phyloP scores from a whole-genome alignment of 2,329 filamentous ascomycete species.

The Aphanoascus verrucosus region DNA sequence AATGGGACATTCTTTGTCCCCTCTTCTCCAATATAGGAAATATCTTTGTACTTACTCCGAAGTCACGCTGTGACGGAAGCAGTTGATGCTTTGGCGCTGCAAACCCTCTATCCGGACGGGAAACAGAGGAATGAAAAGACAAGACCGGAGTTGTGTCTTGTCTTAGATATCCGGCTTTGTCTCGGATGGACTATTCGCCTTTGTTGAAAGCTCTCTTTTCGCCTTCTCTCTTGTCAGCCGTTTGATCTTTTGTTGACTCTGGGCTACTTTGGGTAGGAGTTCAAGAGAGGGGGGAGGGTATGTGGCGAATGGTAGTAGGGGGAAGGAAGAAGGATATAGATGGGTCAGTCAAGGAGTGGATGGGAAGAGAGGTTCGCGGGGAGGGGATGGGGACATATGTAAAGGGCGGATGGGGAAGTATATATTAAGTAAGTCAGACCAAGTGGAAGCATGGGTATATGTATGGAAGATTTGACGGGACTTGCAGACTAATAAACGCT shows the following conservation, averaged over 20 bases:
- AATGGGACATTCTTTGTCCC: neutral
- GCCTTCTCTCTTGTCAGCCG: neutral
- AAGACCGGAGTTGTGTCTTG: neutral
- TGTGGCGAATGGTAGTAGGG: neutral
- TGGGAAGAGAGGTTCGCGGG: neutral
- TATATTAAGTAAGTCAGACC: neutral
- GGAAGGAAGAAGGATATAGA: neutral
- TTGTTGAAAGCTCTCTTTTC: neutral
- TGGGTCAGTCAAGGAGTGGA: neutral
- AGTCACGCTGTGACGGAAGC: constrained; percentile 7
- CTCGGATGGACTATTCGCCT: neutral
- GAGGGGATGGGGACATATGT: neutral
- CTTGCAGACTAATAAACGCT: constrained; percentile 1
- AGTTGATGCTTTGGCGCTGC: constrained; percentile 1
- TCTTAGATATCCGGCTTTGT: neutral
- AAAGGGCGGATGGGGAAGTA: neutral
- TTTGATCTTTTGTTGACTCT: neutral
- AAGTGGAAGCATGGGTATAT: neutral
- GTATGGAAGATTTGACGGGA: neutral
- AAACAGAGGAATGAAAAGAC: neutral
- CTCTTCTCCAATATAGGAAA: neutral
- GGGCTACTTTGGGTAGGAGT: neutral
- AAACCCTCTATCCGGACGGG: neutral
- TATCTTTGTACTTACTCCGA: constrained; percentile 9
- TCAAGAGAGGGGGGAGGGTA: neutral